A percentile compares a stretch with the other conserved stretches of the same genome.
phyloP scores from a whole-genome alignment of 306 rosid species.

The Glycine latifolia region DNA sequence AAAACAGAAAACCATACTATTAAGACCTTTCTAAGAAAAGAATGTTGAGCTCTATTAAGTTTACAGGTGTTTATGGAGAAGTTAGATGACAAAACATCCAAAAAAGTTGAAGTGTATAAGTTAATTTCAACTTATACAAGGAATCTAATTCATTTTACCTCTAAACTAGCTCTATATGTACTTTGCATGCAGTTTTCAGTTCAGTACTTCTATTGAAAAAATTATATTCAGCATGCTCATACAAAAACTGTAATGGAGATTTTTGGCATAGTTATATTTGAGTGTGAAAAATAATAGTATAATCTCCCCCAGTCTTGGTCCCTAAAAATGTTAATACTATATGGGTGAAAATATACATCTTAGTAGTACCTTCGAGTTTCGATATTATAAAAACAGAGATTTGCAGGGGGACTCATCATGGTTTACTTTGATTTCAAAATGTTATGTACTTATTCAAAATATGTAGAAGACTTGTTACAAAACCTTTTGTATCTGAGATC shows the following conservation, averaged over 20 bases:
- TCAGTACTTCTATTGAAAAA: not conserved
- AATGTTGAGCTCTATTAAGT: not conserved
- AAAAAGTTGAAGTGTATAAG: not conserved
- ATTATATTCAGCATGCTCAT: not conserved
- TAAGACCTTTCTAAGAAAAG: not conserved
- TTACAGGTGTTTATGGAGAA: not conserved
- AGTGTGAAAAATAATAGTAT: too few relatives aligned
- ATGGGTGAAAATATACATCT: not conserved
- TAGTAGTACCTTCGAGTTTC: not conserved
- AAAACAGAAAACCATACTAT: not conserved
- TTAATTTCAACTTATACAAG: not conserved
- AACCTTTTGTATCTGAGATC: conserved; percentile 11
- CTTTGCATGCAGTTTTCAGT: not conserved
- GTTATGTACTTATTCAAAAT: conserved; percentile 25
- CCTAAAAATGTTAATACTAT: too few relatives aligned
- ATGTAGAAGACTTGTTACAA: conserved; percentile 23
- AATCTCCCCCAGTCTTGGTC: too few relatives aligned
- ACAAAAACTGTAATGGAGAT: not conserved
- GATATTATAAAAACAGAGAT: not conserved
- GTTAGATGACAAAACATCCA: not conserved
- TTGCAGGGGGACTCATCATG: not conserved
- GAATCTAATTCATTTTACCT: not conserved
- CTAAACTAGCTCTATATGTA: not conserved
- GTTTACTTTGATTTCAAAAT: not conserved
- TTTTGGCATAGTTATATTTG: not conserved